Evolutionary conservation across 176 grass and related monocot species (phyloP).

Genomic region (Oryza glaberrima): DNA sequence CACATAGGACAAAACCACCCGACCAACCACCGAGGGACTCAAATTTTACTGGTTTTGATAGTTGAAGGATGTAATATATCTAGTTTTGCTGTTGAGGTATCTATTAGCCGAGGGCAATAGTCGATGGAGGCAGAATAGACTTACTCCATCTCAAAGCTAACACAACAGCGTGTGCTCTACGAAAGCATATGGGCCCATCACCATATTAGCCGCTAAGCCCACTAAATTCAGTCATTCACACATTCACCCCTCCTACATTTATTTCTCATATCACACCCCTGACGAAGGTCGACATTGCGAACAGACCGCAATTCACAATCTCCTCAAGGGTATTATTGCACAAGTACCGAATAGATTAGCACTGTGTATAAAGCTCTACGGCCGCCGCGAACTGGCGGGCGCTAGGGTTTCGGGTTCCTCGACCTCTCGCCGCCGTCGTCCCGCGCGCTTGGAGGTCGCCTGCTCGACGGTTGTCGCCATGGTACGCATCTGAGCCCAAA

Average conservation of each 20-base stretch:
- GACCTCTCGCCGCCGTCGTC: slow-evolving; percentile 1
- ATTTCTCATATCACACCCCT: not conserved
- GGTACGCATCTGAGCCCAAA: slow-evolving; percentile 24
- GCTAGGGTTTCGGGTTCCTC: slow-evolving; percentile 42
- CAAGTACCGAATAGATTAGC: not conserved
- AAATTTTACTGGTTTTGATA: no score
- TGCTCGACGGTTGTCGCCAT: slow-evolving; percentile 15
- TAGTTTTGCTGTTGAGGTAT: no score
- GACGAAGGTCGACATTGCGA: not conserved
- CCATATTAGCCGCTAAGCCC: not conserved
- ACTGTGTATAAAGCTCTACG: not conserved
- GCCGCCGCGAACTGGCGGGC: not conserved
- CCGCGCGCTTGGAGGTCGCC: slow-evolving; percentile 1
- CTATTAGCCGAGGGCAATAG: no score
- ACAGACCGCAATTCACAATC: not conserved
- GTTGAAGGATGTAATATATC: no score
- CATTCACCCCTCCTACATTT: not conserved
- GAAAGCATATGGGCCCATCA: not conserved
- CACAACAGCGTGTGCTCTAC: no score
- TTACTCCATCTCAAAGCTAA: no score
- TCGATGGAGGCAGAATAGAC: no score
- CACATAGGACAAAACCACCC: no score
- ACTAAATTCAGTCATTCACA: not conserved
- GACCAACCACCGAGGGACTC: no score
- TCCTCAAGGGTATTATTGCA: not conserved